A percentile compares a stretch with the other conserved stretches of the same genome.
Conservation (phyloP, 106 monocot genomes). For the Dendrobium catenatum region DNA sequence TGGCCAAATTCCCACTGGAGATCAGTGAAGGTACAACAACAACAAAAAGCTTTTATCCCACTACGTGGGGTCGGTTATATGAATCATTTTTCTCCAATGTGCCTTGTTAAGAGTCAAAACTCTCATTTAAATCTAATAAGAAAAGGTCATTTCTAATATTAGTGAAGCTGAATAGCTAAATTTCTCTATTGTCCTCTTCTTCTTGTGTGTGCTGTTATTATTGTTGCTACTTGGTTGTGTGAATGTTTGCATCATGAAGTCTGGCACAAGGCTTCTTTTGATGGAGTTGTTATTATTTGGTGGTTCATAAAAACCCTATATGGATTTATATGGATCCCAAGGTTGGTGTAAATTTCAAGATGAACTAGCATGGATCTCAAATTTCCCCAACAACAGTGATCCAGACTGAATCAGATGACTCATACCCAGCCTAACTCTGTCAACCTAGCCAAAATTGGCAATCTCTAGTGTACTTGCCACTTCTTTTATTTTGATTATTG, state of each 20-base stretch:
- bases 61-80: too few species aligned
- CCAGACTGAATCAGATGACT: not conserved
- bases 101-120: too few species aligned
- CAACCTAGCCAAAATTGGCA: not conserved
- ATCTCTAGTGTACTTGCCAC: not conserved
- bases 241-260: not conserved
- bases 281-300: not conserved
- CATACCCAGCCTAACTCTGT: not conserved
- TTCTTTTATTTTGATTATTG: not conserved
- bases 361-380: not conserved
- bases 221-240: not conserved
- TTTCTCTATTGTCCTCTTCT: not conserved
- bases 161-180: not conserved
- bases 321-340: not conserved
- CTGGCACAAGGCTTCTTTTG: not conserved
- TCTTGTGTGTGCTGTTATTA: not conserved
- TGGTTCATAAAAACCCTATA: not conserved
- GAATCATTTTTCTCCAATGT: too few species aligned
- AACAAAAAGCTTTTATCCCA: too few species aligned
- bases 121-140: too few species aligned
- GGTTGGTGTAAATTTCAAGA: not conserved
- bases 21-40: conserved; percentile 63
- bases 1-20: conserved; percentile 94
- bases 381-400: not conserved
- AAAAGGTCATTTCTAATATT: too few species aligned